These are phyloP conservation scores for Pyrus betulifolia DNA, from an alignment of 306 rosid genomes.

Conservation along the genomic window DNA sequence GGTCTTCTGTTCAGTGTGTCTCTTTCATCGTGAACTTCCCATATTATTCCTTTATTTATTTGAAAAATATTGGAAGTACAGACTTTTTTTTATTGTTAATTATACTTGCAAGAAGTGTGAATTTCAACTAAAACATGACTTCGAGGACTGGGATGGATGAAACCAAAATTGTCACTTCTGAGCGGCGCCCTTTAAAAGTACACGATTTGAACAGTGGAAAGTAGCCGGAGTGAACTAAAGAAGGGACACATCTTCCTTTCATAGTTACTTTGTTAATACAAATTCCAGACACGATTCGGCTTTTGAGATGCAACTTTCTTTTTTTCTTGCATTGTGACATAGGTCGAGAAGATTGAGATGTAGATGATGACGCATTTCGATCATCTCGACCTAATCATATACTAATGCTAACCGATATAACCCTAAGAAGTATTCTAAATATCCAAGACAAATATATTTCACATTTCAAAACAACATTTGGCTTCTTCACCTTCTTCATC, in stretches of 20 bases:
- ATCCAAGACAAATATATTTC: background rate
- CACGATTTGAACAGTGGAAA: background rate
- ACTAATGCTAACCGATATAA: no score
- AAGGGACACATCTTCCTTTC: background rate
- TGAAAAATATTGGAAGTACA: background rate
- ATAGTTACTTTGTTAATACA: background rate
- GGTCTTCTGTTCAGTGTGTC: slow-evolving; percentile 22
- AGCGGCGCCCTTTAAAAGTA: background rate
- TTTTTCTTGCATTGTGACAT: no score
- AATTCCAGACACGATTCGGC: background rate
- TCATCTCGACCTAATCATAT: no score
- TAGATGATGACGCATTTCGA: no score
- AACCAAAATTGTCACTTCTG: background rate
- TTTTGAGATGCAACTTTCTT: background rate
- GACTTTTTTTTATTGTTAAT: background rate
- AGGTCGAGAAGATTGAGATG: background rate
- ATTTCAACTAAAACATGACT: background rate
- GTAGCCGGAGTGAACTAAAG: background rate
- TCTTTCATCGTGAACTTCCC: slow-evolving; percentile 15
- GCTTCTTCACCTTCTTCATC: background rate
- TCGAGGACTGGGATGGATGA: background rate
- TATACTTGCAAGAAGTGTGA: background rate
- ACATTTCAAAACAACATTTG: background rate
- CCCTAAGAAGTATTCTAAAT: no score
- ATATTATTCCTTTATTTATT: slow-evolving; percentile 3